Conservation (phyloP, 1,139 yeast species). For the Candida sanyaensis region DNA sequence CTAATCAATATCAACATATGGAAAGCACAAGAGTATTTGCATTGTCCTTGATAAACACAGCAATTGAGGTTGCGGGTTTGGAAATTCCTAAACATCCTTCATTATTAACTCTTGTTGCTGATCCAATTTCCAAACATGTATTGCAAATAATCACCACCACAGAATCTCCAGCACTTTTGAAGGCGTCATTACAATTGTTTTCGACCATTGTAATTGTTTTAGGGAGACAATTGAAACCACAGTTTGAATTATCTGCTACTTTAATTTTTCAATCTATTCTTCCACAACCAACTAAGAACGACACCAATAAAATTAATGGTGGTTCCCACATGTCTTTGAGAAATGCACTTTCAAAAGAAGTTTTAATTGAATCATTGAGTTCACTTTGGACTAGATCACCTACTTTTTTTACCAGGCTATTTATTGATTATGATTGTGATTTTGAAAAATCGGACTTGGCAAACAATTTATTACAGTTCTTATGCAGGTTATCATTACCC, state of each 20-base stretch:
- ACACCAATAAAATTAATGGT: constrained; percentile 24
- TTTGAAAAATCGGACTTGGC: constrained; percentile 83
- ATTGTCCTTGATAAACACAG: constrained; percentile 69
- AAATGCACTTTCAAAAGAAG: constrained; percentile 58
- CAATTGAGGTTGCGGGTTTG: constrained; percentile 80
- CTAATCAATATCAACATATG: constrained; percentile 80
- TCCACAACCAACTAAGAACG: constrained; percentile 32
- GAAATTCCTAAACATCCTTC: constrained; percentile 67
- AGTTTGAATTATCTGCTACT: constrained; percentile 64
- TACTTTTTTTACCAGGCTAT: constrained; percentile 71
- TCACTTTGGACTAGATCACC: constrained; percentile 85
- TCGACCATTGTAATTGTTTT: constrained; percentile 64
- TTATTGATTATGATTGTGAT: constrained; percentile 88
- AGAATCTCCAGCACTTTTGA: constrained; percentile 68
- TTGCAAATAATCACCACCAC: constrained; percentile 75
- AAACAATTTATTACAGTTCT: constrained; percentile 63
- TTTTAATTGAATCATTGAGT: constrained; percentile 81
- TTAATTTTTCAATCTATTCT: constrained; percentile 58
- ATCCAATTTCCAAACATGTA: constrained; percentile 79
- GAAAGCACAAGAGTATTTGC: constrained; percentile 88
- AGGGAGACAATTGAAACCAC: constrained; percentile 61
- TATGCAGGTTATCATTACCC: constrained; percentile 77
- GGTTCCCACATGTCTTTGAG: constrained; percentile 28
- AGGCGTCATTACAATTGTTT: constrained; percentile 74
- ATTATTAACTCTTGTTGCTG: constrained; percentile 68